A percentile compares a stretch with the other conserved stretches of the same genome.
Evolutionary conservation across 768 basidiomycete genomes (phyloP).

Genomic region (Russula olivacea): DNA sequence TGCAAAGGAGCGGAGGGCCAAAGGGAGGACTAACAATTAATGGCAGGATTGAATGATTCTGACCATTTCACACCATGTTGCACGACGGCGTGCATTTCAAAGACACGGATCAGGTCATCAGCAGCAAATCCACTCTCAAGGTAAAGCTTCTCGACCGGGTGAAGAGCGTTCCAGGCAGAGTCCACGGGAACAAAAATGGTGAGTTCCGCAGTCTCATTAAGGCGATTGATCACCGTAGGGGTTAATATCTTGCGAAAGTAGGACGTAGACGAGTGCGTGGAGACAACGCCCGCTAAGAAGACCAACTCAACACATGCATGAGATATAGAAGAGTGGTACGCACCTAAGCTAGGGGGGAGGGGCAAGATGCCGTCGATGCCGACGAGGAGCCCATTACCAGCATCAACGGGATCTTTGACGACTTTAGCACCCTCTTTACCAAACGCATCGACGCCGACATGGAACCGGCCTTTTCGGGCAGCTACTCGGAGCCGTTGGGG

Average conservation of each 20-base stretch:
- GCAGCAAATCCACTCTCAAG: conserved; percentile 83
- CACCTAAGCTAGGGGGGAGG: conserved; percentile 70
- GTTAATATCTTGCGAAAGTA: conserved; percentile 73
- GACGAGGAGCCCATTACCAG: conserved; percentile 71
- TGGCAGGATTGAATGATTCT: conserved; percentile 48
- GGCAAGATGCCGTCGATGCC: conserved; percentile 71
- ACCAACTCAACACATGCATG: conserved; percentile 1
- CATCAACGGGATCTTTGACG: conserved; percentile 50
- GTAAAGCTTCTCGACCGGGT: conserved; percentile 76
- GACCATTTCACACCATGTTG: conserved; percentile 58
- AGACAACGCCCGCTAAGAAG: conserved; percentile 51
- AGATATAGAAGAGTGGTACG: conserved; percentile 29
- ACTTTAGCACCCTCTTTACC: conserved; percentile 69
- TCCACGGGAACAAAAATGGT: conserved; percentile 89
- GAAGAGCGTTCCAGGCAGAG: conserved; percentile 73
- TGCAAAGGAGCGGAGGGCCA: background rate
- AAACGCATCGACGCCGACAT: conserved; percentile 71
- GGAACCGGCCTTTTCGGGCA: conserved; percentile 41
- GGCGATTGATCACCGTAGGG: conserved; percentile 45
- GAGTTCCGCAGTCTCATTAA: conserved; percentile 64
- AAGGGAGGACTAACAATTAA: conserved; percentile 46
- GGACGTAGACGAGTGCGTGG: conserved; percentile 53
- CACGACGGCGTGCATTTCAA: conserved; percentile 71
- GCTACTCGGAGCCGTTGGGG: conserved; percentile 75
- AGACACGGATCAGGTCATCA: conserved; percentile 69